Evolutionary conservation across 805 yeast genomes (phyloP), one percentile per base, ranked within the genome.

Genomic region (Saccharomycopsis sp.): DNA sequence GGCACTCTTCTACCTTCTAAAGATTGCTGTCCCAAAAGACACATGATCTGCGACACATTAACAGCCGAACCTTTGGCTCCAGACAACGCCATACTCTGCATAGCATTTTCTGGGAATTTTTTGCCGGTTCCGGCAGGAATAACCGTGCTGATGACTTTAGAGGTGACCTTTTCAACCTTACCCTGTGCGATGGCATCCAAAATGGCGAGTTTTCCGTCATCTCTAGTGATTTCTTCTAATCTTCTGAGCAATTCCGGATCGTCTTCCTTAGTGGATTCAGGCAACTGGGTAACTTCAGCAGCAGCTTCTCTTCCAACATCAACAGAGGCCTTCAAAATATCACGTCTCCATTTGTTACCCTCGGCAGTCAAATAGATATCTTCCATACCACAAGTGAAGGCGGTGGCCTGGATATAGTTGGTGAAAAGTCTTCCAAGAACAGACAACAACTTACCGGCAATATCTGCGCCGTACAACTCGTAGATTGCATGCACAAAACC

Each of bases 51-150:
- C 47, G 99, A 93, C 64, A 94, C 98, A 69, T 94, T 94, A 65
- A 94, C 99, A 67, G 89, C 89, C 25, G 99, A 94, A 70, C 99
- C 99, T 76, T 94, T 94, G 62, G 99, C 99, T 73, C 99, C 99
- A 51, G 98, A 93, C 52, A 94, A 77, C 1, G 99, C 98, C 99
- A 94, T 94, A 44, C 97, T 85, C 79, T 94, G 99, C 98, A 94
- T 94, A 44, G 96, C 84, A 74, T 94, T 94, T 74, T 86, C 80
- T 14, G 99, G 99, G 80, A 94, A 94, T 70, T 85, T 79, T 74
- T 94, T 94, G 87, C 89, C 88, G 1, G 97, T 89, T 69, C 98
- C 98, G 47, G 77, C 93, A 52, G 99, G 99, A 69, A 94, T 92
- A 84, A 97, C 90, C 72, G 83, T 84, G 57, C 92, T 78, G 47